Percentiles rank a stretch among this genome's conserved stretches.
Evolutionary conservation across 2,329 filamentous ascomycete species (phyloP).

Genomic region (Pezicula carpinea): DNA sequence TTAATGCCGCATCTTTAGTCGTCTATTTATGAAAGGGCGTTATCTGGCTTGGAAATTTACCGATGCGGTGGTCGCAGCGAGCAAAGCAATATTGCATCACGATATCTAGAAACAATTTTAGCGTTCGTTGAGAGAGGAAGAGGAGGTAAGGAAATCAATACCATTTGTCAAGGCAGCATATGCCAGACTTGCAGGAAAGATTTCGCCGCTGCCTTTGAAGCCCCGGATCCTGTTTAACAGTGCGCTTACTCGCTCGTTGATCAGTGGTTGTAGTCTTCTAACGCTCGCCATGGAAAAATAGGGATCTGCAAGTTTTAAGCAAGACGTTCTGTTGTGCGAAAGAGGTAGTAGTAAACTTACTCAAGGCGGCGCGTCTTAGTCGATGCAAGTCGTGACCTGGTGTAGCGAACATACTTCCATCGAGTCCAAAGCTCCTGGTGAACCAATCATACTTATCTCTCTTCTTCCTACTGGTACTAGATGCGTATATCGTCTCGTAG

Average conservation of each 20-base stretch:
- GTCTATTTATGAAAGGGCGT: neutral
- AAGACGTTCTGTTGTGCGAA: too few relatives aligned
- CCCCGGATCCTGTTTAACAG: slow-evolving; percentile 3
- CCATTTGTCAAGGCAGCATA: slow-evolving; percentile 9
- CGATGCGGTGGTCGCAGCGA: slow-evolving; percentile 3
- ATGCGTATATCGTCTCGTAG: slow-evolving; percentile 27
- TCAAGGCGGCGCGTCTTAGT: slow-evolving; percentile 1
- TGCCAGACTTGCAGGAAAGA: slow-evolving; percentile 2
- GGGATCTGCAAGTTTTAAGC: neutral
- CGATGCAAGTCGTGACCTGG: slow-evolving; percentile 3
- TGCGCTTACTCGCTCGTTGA: slow-evolving; percentile 6
- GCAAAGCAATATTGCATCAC: slow-evolving; percentile 23
- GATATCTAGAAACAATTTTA: slow-evolving; percentile 13
- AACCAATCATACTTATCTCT: slow-evolving; percentile 9
- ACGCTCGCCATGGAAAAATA: slow-evolving; percentile 7
- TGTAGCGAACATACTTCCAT: slow-evolving; percentile 6
- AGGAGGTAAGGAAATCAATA: too few relatives aligned
- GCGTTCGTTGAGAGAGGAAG: neutral
- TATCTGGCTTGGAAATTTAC: neutral
- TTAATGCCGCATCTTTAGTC: neutral
- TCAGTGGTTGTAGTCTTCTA: slow-evolving; percentile 4
- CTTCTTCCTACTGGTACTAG: slow-evolving; percentile 1
- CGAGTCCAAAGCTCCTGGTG: slow-evolving; percentile 4
- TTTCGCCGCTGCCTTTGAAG: neutral
- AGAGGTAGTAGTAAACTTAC: too few relatives aligned